A percentile compares a stretch with the other conserved stretches of the same genome.
Conservation (phyloP, 2,329 filamentous ascomycete species). For the Apiospora saccharicola region DNA sequence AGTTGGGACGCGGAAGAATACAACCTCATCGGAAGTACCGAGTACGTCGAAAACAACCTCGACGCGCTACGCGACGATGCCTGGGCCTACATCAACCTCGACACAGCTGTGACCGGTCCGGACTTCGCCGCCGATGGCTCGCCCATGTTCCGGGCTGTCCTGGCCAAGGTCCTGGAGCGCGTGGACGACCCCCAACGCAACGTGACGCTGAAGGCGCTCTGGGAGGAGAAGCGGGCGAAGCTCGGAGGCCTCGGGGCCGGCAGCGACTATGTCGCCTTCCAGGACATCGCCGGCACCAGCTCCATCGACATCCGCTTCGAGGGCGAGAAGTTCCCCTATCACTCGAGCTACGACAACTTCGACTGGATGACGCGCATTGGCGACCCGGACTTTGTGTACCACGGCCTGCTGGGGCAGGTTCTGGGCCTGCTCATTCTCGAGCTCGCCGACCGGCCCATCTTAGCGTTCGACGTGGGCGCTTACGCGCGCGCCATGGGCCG, state of each 20-base stretch:
- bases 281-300: constrained; percentile 87
- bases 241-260: constrained; percentile 76
- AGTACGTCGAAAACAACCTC: constrained; percentile 88
- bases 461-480: constrained; percentile 80
- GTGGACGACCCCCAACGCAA: constrained; percentile 77
- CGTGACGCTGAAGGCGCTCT: constrained; percentile 75
- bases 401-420: constrained; percentile 79
- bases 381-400: constrained; percentile 85
- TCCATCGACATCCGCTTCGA: constrained; percentile 85
- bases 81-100: constrained; percentile 91
- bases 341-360: constrained; percentile 89
- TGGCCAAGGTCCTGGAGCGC: constrained; percentile 77
- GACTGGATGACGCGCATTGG: constrained; percentile 83
- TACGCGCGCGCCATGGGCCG: constrained; percentile 72
- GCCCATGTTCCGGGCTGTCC: constrained; percentile 76
- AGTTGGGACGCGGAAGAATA: constrained; percentile 96
- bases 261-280: constrained; percentile 89
- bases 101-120: constrained; percentile 78
- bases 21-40: constrained; percentile 92
- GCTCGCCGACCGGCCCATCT: constrained; percentile 78
- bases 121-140: constrained; percentile 82
- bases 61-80: constrained; percentile 76
- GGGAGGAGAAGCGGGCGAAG: constrained; percentile 69
- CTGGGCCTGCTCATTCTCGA: constrained; percentile 86
- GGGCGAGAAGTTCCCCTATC: constrained; percentile 72